phyloP scores from a whole-genome alignment of 331 rosid species.

The Acacia pycnantha region DNA sequence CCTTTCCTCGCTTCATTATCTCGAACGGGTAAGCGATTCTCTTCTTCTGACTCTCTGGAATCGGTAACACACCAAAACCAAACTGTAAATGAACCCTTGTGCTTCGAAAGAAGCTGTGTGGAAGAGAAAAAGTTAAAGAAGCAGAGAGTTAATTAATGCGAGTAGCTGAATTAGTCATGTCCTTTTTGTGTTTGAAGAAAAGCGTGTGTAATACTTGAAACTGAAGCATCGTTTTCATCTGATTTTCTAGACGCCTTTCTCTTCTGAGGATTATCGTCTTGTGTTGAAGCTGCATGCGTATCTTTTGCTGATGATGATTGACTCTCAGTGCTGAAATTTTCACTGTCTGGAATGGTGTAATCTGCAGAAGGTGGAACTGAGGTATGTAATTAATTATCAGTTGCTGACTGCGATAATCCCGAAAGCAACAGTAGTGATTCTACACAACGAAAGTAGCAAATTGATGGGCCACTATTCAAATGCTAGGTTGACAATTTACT shows the following conservation, averaged over 20 bases:
- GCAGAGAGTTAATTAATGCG: background rate
- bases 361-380: background rate
- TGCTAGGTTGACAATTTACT: slow-evolving; percentile 26
- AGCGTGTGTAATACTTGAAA: slow-evolving; percentile 29
- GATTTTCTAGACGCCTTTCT: slow-evolving; percentile 27
- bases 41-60: slow-evolving; percentile 9
- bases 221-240: slow-evolving; percentile 32
- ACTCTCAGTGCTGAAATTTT: slow-evolving; percentile 29
- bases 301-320: slow-evolving; percentile 34
- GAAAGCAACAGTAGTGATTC: background rate
- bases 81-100: background rate
- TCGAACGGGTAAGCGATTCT: slow-evolving; percentile 9
- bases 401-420: background rate
- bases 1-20: slow-evolving; percentile 20
- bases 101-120: background rate
- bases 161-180: background rate
- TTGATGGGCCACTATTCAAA: background rate
- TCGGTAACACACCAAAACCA: background rate
- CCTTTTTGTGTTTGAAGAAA: background rate
- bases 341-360: slow-evolving; percentile 27
- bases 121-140: background rate
- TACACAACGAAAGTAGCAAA: slow-evolving; percentile 9
- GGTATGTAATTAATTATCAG: background rate
- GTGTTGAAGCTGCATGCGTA: slow-evolving; percentile 18
- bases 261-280: slow-evolving; percentile 24